These are phyloP conservation scores for Xylaria sp. DNA, from an alignment of 2,329 filamentous ascomycete species.

Conservation along the genomic window DNA sequence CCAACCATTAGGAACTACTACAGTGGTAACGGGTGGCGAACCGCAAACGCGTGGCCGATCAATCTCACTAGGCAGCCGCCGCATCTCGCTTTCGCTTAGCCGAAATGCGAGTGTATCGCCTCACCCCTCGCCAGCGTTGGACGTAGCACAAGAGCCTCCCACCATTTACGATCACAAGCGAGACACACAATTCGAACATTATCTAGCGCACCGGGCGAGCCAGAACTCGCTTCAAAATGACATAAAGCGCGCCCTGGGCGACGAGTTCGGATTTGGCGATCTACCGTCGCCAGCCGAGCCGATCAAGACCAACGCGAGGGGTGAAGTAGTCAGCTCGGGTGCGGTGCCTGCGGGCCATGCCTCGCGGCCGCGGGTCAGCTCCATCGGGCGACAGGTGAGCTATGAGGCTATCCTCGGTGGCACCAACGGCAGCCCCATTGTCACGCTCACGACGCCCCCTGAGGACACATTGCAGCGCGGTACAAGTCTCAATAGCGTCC, in stretches of 20 bases:
- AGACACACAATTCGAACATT: conserved; percentile 60
- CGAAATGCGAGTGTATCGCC: conserved; percentile 34
- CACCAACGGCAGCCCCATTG: conserved; percentile 26
- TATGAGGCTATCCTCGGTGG: conserved; percentile 38
- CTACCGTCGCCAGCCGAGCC: conserved; percentile 2
- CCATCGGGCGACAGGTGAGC: conserved; percentile 43
- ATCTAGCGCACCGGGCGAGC: conserved; percentile 51
- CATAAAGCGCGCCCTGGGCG: conserved; percentile 46
- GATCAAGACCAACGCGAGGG: conserved; percentile 10
- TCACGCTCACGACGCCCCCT: conserved; percentile 32
- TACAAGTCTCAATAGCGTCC: conserved; percentile 47
- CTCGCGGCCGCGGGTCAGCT: conserved; percentile 40
- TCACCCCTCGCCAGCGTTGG: conserved; percentile 29
- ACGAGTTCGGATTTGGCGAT: conserved; percentile 49
- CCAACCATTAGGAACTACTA: conserved; percentile 5
- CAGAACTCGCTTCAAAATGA: conserved; percentile 40
- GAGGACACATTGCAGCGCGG: conserved; percentile 32
- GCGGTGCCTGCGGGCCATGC: conserved; percentile 36
- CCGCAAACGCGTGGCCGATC: conserved; percentile 36
- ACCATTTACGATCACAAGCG: conserved; percentile 57
- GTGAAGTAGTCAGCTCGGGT: conserved; percentile 37
- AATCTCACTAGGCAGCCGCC: conserved; percentile 40
- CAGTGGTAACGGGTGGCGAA: conserved; percentile 14
- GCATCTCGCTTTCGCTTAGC: conserved; percentile 40
- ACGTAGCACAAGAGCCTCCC: conserved; percentile 35